Base-by-base conservation (phyloP, 2,329 filamentous ascomycete species). In the Truncatella angustata region DNA sequence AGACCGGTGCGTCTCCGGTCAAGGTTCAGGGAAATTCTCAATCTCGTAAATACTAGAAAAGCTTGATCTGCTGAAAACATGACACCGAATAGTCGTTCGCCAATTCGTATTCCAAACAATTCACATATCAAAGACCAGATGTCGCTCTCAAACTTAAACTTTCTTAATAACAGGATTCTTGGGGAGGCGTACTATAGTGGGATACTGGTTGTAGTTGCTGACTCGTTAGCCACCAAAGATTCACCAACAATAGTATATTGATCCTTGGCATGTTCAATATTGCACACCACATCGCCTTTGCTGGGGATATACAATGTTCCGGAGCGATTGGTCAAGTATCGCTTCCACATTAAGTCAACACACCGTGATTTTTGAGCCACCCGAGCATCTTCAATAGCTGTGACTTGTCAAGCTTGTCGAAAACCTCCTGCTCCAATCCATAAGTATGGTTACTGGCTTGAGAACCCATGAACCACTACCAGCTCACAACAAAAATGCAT, bases 401-500 rank as follows among this genome's bases (percentile, higher is more conserved):
- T 10, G 4, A 18, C 16, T 40, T 40, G 37, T 18, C 32, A 14
- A 49, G 28, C 20, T 23, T 32, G 7, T 49, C 44, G 9, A 52
- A 23, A 14, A 23, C 18, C 10, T 40, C n/a, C 4, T 40, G 28
- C 36, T 36, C 24, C 12, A 52, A 5, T 40, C 23, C 37, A 52
- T 21, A n/a, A 52, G 45, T 3, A 52, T 49, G 14, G 43, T 52
- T 35, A n/a, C 12, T 10, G 26, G 46, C 14, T 30, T 18, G 44
- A 52, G 47, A 36, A 49, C 51, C 51, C 51, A 37, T 52, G 51
- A 36, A 44, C 47, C 12, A 52, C 34, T 20, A 44, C 45, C 36
- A 40, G 24, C 7, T 10, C 10, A 21, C 43, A 36, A 2, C 21
- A 21, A 18, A 40, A 21, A 21, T 18, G 18, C 16, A 21, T 20